Base-by-base conservation (phyloP, 257 asterid species). In the Solanum gandarillasii region DNA sequence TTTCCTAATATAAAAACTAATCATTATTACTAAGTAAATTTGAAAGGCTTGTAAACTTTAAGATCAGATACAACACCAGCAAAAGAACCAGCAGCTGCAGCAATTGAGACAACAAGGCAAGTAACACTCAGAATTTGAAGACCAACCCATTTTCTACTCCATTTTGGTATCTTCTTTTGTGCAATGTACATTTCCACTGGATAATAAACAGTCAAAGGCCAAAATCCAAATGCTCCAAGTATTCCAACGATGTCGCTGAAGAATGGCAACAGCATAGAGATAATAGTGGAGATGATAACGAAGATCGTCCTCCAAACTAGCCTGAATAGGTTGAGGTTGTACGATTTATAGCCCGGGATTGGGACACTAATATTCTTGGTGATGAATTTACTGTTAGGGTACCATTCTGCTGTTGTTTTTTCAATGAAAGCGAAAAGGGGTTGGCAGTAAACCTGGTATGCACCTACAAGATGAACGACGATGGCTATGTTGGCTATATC, bases 151-250 rank as follows among this genome's bases (percentile, higher is more conserved):
- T 90, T 92, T 0, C 92, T 52, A 83, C 99, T 94, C 99, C 98
- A 94, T 67, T 88, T 95, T 12, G 92, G 94, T 20, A 95, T 94
- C 93, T 90, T 88, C 89, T 88, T 93, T 73, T 94, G 98, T 27
- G 14, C 93, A 32, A 96, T 93, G 90, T 96, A 95, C 98, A 96
- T 96, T 89, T 96, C 99, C 48, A 96, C 97, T 0, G 99, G 99
- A 89, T 92, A 96, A 84, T 95, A 96, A 2, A 96, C 98, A 0
- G 99, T 96, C 1, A 95, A 87, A 1, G 99, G 99, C 99, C 99
- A 96, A 48, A 96, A 95, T 14, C 98, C 98, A 43, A 95, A 88
- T 0, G 99, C 98, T 4, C 99, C 99, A 13, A 96, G 93, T 18
- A 95, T 92, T 23, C 98, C 99, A 12, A 94, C 98, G 7, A 96